Evolutionary conservation across 2,329 filamentous ascomycete species (phyloP), one percentile per base, ranked within the genome.

Genomic region (Dothidotthia symphoricarpi): DNA sequence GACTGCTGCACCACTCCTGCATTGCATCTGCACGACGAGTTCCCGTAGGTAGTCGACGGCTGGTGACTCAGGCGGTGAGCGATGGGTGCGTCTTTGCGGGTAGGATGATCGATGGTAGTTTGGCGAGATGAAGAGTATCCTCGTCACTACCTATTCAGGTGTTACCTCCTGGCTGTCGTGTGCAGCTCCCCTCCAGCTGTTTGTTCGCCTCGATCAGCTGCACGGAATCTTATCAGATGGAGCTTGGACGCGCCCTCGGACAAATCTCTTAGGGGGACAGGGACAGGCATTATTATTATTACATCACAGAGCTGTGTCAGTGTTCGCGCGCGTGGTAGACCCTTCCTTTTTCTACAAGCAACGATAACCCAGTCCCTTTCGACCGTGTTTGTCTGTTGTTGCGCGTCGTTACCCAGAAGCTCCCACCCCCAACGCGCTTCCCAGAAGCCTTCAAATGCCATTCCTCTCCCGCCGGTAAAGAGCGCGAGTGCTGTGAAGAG

Each of bases 11-110:
- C 28, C 25, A 37, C 41, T 39, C 37, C 41, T 47, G 44, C 40
- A 38, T 32, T 26, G 28, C 30, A 13, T 30, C 28, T 40, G 44
- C 34, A 38, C 37, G 34, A 38, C 44, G 26, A 28, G 43, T 28
- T 27, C 28, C 34, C 19, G 34, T 16, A 27, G 27, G 34, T 16
- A 27, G 27, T 28, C 19, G 28, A 34, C 28, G 34, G 25, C 12
- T 22, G 37, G 47, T 48, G 47, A 50, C 44, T 45, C 44, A 45
- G 43, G 47, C 50, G 50, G 50, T 53, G 47, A 47, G 37, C 22
- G 17, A 16, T 10, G 42, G 38, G 42, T 36, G 42, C 47, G 28
- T 16, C 43, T 31, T 32, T 43, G 24, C 24, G 11, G 28, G 31
- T 26, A 12, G n/a, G 36, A 15, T 36, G 33, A 36, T 34, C 34